Base-by-base conservation (phyloP, 768 basidiomycete species). In the Boletus fagicola region DNA sequence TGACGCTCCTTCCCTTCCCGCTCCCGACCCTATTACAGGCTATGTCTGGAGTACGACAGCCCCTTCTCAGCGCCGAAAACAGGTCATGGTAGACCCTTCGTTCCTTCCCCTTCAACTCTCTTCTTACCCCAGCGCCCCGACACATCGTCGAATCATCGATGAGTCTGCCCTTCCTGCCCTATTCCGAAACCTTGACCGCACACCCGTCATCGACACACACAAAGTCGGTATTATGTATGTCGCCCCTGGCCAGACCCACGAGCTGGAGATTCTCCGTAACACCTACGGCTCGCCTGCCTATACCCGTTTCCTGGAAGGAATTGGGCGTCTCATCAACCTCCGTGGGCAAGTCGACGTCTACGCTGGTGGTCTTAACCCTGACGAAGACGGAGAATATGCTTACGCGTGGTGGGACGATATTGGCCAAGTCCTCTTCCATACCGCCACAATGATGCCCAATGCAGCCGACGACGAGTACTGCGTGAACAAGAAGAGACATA, bases 321-420 rank as follows among this genome's bases (percentile, higher is more conserved):
- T 99, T 15, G 97, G 96, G 1, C 77, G 89, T 48, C 78, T 98
- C 55, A 92, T 98, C 70, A 85, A 90, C 62, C 77, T 98, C 20
- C 86, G 92, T 18, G 93, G 92, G 11, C 94, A 96, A 71, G 80
- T 88, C 11, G 94, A 96, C 67, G 86, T 98, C 18, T 97, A 95
- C 70, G 90, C 90, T 3, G 97, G 95, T 9, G 92, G 94, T 4
- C 80, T 98, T 26, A 88, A 94, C 67, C 85, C 92, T 9, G 91
- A 94, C 59, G 84, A 90, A 65, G 94, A 99, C 66, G 97, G 97
- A 15, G 90, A 94, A 72, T 97, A 95, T 68, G 92, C 96, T 0
- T 98, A 98, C 68, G 94, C 95, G 0, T 99, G 96, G 95, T 97
- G 95, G 92, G 94, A 98, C 71, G 94, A 98, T 66, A 94, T 98